These are phyloP conservation scores for Pleurotus sapidus DNA, from an alignment of 768 basidiomycete species.

Conservation along the genomic window DNA sequence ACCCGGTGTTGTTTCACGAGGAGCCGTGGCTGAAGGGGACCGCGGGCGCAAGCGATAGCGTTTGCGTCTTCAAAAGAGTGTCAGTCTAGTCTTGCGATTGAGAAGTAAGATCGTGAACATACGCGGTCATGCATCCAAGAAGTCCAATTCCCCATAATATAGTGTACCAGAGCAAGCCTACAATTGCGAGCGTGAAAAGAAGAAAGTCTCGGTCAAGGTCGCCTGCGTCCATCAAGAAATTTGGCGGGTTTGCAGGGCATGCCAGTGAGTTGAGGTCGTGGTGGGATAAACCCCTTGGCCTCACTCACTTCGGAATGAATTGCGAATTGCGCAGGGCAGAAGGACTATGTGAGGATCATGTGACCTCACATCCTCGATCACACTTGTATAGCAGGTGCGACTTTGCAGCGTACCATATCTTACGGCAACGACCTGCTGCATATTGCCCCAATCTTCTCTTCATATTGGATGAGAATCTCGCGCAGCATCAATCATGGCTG, in stretches of 20 bases:
- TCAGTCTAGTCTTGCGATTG: not conserved
- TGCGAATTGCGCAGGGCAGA: no score
- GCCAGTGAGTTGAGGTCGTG: not conserved
- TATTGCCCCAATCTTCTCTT: no score
- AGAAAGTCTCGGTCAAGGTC: not conserved
- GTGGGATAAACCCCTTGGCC: not conserved
- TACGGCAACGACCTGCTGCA: no score
- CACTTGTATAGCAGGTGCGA: no score
- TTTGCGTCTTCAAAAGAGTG: slow-evolving; percentile 50
- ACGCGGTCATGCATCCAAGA: slow-evolving; percentile 72
- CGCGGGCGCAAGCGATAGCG: slow-evolving; percentile 70
- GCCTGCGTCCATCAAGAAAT: not conserved
- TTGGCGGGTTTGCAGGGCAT: not conserved
- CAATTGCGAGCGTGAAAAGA: slow-evolving; percentile 27
- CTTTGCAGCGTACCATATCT: no score
- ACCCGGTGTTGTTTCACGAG: slow-evolving; percentile 59
- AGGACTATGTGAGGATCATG: no score
- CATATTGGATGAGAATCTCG: no score
- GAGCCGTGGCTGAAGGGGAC: slow-evolving; percentile 54
- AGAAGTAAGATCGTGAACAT: slow-evolving; percentile 25
- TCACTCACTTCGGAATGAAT: no score
- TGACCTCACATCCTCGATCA: no score
- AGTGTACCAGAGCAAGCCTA: slow-evolving; percentile 58
- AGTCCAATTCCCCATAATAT: slow-evolving; percentile 63
- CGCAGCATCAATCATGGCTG: slow-evolving; percentile 27